These are phyloP conservation scores for Nicotiana tomentosiformis DNA, from an alignment of 257 asterid species.

Conservation along the genomic window DNA sequence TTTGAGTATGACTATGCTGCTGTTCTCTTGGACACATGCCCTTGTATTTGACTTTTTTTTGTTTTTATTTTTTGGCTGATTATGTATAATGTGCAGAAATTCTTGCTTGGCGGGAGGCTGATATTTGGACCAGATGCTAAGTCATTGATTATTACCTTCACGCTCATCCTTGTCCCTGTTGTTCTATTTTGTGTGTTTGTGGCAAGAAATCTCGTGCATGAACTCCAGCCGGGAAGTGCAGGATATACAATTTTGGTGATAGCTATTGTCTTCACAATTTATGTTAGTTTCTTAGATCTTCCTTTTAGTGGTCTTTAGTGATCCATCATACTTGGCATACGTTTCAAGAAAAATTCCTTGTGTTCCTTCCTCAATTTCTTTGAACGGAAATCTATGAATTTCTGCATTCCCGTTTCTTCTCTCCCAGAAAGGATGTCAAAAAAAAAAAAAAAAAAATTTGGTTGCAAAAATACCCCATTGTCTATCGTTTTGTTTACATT, in stretches of 20 bases:
- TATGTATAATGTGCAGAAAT: constrained; percentile 41
- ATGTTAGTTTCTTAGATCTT: constrained; percentile 39
- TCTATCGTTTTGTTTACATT: neutral
- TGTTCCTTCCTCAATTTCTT: neutral
- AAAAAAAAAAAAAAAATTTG: too few species aligned
- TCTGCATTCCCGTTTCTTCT: neutral
- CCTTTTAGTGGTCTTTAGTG: neutral
- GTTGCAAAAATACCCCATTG: neutral
- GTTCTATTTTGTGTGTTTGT: constrained; percentile 53
- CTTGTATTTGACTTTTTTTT: neutral
- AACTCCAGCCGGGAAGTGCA: constrained; percentile 22
- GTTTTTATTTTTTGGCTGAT: neutral
- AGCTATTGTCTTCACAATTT: constrained; percentile 37
- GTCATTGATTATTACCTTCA: constrained; percentile 50
- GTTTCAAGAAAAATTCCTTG: neutral
- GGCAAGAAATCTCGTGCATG: constrained; percentile 37
- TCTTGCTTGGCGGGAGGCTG: constrained; percentile 57
- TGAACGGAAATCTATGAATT: neutral
- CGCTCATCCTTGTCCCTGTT: constrained; percentile 54
- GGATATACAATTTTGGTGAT: constrained; percentile 37
- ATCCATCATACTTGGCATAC: neutral
- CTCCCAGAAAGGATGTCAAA: neutral
- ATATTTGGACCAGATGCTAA: constrained; percentile 74
- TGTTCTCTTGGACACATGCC: neutral
- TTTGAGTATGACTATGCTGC: neutral